Conservation (phyloP, 176 grass and related monocot species). For the Eremochloa ophiuroides region DNA sequence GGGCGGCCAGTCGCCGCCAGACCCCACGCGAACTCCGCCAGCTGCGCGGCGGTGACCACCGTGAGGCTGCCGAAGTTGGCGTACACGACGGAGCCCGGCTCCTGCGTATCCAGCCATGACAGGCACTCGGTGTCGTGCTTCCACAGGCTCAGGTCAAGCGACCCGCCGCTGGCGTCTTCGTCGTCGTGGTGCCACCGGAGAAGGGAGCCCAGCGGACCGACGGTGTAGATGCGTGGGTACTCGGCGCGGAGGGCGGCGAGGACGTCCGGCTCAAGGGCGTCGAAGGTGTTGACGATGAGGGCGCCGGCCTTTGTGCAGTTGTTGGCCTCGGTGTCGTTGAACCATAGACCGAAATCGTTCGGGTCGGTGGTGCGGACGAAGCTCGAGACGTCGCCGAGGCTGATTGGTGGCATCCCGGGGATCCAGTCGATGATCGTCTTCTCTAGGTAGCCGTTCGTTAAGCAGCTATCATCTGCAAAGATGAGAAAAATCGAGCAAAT, state of each 20-base stretch:
- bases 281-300: neutral
- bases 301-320: conserved; percentile 1
- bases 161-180: neutral
- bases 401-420: neutral
- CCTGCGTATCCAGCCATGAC: neutral
- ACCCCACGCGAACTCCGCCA: neutral
- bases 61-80: neutral
- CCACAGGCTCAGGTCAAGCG: neutral
- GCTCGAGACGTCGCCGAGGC: neutral
- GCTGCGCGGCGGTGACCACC: neutral
- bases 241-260: neutral
- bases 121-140: neutral
- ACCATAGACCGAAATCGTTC: neutral
- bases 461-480: neutral
- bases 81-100: neutral
- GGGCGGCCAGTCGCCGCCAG: neutral
- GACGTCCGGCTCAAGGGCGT: neutral
- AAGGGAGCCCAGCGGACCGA: neutral
- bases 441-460: neutral
- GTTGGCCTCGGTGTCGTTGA: neutral
- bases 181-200: neutral
- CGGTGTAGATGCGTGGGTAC: neutral
- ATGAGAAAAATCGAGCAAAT: no score
- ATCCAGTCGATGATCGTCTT: conserved; percentile 3
- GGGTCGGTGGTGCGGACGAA: conserved; percentile 7